Conservation (phyloP, 1,139 yeast genomes). For the Pichia cactophila region DNA sequence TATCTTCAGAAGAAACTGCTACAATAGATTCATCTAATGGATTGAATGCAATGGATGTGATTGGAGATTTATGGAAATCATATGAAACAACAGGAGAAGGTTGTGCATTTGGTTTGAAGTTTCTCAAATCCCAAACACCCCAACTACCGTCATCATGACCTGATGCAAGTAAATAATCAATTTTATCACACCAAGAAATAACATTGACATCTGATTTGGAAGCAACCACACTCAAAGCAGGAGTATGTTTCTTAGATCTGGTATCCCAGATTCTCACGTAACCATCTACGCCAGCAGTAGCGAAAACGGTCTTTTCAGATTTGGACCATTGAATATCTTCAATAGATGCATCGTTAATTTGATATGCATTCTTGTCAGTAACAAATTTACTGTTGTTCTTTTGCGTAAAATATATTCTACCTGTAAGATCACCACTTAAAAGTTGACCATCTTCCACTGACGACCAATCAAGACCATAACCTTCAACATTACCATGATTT, state of each 20-base stretch:
- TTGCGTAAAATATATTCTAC: constrained; percentile 70
- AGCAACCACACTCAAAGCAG: constrained; percentile 80
- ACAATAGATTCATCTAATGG: constrained; percentile 93
- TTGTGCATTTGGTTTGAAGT: constrained; percentile 49
- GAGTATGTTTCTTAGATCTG: constrained; percentile 83
- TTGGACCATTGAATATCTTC: constrained; percentile 98
- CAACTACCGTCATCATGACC: constrained; percentile 98
- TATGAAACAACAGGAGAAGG: constrained; percentile 77
- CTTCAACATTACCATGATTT: constrained; percentile 92
- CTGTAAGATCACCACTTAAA: constrained; percentile 83
- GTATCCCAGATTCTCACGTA: constrained; percentile 94
- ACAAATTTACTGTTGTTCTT: constrained; percentile 77
- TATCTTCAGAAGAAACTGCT: constrained; percentile 94
- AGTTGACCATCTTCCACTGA: constrained; percentile 79
- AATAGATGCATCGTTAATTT: constrained; percentile 64
- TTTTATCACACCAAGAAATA: constrained; percentile 89
- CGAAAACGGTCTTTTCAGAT: constrained; percentile 86
- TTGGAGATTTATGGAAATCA: constrained; percentile 88
- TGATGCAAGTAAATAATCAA: constrained; percentile 79
- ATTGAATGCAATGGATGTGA: constrained; percentile 89
- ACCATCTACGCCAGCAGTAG: constrained; percentile 91
- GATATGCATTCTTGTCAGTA: constrained; percentile 78
- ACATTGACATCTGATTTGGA: constrained; percentile 87
- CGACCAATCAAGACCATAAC: constrained; percentile 97
- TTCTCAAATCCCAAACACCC: constrained; percentile 98